These are phyloP conservation scores for Tricholoma bakamatsutake DNA, from an alignment of 768 basidiomycete species.

Conservation along the genomic window DNA sequence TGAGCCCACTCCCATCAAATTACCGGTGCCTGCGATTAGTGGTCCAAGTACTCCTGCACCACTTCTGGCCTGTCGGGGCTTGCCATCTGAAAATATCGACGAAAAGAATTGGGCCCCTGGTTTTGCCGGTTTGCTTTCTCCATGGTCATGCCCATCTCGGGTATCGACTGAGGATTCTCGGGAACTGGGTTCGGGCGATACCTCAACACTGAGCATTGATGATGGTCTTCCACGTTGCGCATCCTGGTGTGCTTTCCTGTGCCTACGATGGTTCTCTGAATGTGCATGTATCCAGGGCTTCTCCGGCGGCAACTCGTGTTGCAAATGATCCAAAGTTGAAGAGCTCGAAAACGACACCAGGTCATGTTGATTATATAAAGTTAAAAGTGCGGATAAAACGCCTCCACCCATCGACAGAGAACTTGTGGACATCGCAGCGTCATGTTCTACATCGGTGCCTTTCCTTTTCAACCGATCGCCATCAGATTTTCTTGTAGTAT, in stretches of 20 bases:
- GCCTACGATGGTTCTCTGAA: background rate
- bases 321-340: conserved; percentile 13
- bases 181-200: background rate
- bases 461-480: conserved; percentile 10
- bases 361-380: conserved; percentile 49
- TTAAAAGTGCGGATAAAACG: conserved; percentile 62
- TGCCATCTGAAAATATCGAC: conserved; percentile 4
- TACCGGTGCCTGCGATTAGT: conserved; percentile 65
- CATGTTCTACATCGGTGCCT: conserved; percentile 18
- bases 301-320: background rate
- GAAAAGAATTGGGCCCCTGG: conserved; percentile 3
- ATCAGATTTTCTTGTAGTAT: background rate
- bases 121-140: background rate
- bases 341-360: conserved; percentile 5
- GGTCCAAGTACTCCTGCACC: conserved; percentile 64
- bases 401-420: conserved; percentile 34
- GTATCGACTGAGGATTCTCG: background rate
- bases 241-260: background rate
- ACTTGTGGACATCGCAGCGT: conserved; percentile 12
- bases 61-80: conserved; percentile 33
- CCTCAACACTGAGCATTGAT: background rate
- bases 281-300: background rate
- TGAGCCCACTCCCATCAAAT: conserved; percentile 55
- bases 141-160: background rate
- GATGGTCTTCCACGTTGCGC: background rate